Base-by-base conservation (phyloP, 139 green algal species). In the Coccomyxa sp. region DNA sequence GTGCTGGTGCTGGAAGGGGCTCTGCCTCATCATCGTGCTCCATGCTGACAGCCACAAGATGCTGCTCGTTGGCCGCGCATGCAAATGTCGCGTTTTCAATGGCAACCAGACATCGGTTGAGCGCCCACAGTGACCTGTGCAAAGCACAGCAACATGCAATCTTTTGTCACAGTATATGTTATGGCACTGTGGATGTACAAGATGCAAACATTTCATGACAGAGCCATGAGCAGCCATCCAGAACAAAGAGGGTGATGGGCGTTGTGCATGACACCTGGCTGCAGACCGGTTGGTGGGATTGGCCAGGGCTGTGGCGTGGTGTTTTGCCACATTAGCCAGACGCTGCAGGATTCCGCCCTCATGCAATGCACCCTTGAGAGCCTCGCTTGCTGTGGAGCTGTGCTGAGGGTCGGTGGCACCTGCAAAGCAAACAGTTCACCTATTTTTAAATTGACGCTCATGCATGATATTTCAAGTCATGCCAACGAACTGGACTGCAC, bases 11-110 rank as follows among this genome's bases (percentile, higher is more conserved):
- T 81, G 82, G 15, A 57, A 58, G 31, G 60, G 38, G 38, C 38
- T 11, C 7, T 51, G 38, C 38, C 38, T 51, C 38, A 51, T 3
- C 38, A 51, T 51, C 38, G 38, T 51, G 38, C 38, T 51, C 38
- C 38, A 51, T 51, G 38, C 38, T 18, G 3, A 90, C 63, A 28
- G 30, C 76, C 32, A 89, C 82, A 23, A 95, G 77, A 3, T 81
- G 23, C 1, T 59, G 51, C 74, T 93, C 92, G 82, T 94, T 95
- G 11, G 80, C 86, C 15, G 79, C 71, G 81, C 85, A 92, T 18
- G 92, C 92, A 80, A 95, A 95, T n/a, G 88, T 95, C 27, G 85
- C 86, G 58, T 95, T 91, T 82, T 95, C 92, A 60, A 95, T 81
- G 30, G 93, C 87, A 45, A 85, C 58, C 81, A 95, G 81, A 30